These are phyloP conservation scores for Ophiocordyceps robertsii DNA, from an alignment of 2,329 filamentous ascomycete species.

Conservation along the genomic window DNA sequence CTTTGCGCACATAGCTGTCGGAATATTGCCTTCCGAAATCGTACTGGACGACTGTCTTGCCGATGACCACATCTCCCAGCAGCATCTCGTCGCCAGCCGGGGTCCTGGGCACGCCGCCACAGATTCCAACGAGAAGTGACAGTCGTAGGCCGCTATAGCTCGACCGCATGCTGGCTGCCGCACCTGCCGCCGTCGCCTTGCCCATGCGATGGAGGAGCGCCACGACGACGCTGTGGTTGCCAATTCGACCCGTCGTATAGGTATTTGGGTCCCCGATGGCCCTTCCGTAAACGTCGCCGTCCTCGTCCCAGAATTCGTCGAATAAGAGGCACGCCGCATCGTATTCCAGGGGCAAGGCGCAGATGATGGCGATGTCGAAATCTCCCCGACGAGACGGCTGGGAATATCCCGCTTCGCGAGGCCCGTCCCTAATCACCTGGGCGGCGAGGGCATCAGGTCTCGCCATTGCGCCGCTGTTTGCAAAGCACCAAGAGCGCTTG, in stretches of 20 bases:
- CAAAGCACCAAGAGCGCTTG: too few relatives aligned
- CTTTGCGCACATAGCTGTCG: slow-evolving; percentile 10
- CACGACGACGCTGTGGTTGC: slow-evolving; percentile 14
- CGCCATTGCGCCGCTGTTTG: too few relatives aligned
- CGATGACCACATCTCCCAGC: slow-evolving; percentile 20
- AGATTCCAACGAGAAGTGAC: slow-evolving; percentile 24
- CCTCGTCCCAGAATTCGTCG: slow-evolving; percentile 14
- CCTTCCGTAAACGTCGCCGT: slow-evolving; percentile 8
- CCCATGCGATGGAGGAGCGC: slow-evolving; percentile 14
- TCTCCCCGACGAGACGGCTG: slow-evolving; percentile 1
- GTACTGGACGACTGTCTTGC: slow-evolving; percentile 14
- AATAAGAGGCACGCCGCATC: slow-evolving; percentile 11
- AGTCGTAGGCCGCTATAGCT: slow-evolving; percentile 21
- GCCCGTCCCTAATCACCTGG: too few relatives aligned
- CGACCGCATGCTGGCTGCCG: slow-evolving; percentile 12
- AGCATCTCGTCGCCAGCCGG: slow-evolving; percentile 4
- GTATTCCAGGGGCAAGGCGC: slow-evolving; percentile 12
- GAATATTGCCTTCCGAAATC: slow-evolving; percentile 13
- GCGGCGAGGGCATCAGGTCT: too few relatives aligned
- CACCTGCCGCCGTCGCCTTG: slow-evolving; percentile 12
- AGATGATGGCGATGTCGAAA: slow-evolving; percentile 14
- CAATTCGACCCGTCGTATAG: slow-evolving; percentile 16
- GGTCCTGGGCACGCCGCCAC: slow-evolving; percentile 20
- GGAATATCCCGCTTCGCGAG: too few relatives aligned
- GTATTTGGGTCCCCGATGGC: slow-evolving; percentile 13